A percentile compares a stretch with the other conserved stretches of the same genome.
phyloP scores from a whole-genome alignment of 441 rosid genomes.

The Bruguiera hainesii region DNA sequence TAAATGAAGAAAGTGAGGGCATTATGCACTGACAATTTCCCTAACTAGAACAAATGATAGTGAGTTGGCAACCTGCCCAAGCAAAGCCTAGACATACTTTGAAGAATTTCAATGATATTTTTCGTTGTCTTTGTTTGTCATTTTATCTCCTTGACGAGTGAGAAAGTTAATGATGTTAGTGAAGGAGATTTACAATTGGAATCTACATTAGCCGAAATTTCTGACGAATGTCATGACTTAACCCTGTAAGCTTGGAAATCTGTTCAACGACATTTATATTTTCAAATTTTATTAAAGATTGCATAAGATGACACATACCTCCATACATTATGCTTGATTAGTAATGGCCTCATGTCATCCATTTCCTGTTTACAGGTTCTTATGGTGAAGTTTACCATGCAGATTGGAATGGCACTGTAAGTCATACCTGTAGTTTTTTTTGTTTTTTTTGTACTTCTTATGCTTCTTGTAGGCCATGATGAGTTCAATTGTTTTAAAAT shows the following conservation, averaged over 20 bases:
- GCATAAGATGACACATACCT: slow-evolving; percentile 10
- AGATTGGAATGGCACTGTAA: slow-evolving; percentile 97
- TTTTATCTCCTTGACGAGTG: too few species aligned
- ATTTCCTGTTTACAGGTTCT: slow-evolving; percentile 58
- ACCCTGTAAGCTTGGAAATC: slow-evolving; percentile 4
- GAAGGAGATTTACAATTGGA: neutral
- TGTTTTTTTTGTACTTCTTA: neutral
- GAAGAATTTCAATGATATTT: neutral
- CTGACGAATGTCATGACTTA: neutral
- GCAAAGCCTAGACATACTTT: slow-evolving; percentile 3
- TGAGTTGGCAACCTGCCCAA: slow-evolving; percentile 9
- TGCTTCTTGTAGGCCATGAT: slow-evolving; percentile 9
- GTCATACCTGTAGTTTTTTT: slow-evolving; percentile 30
- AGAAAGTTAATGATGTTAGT: too few species aligned
- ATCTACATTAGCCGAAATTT: neutral
- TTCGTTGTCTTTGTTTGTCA: too few species aligned
- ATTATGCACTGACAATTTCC: neutral
- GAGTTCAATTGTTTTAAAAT: too few species aligned
- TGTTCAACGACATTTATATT: neutral
- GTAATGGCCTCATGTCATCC: slow-evolving; percentile 9
- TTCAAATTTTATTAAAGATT: slow-evolving; percentile 1
- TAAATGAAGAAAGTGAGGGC: neutral
- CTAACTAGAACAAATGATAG: neutral
- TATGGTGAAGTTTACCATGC: slow-evolving; percentile 95
- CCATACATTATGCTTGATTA: slow-evolving; percentile 1